phyloP scores from a whole-genome alignment of 768 basidiomycete species.

The Clavaria fumosa region DNA sequence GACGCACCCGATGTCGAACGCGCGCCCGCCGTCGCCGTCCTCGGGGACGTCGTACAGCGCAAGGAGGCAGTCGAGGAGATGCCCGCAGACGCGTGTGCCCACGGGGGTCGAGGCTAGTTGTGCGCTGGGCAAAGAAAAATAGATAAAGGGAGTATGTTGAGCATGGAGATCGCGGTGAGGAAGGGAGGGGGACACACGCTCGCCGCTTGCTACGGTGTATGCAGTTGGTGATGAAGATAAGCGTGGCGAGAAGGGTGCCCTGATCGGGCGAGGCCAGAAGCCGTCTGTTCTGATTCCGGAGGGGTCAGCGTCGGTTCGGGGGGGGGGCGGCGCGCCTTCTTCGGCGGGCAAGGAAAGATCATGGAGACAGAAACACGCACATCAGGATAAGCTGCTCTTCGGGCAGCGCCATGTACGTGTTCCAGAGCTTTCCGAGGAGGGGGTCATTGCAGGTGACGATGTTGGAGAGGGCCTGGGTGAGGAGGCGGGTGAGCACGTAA shows the following conservation, averaged over 20 bases:
- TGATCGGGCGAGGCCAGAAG: conserved; percentile 50
- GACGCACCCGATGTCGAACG: conserved; percentile 64
- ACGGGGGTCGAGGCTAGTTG: conserved; percentile 35
- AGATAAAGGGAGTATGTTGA: conserved; percentile 7
- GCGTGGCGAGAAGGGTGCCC: conserved; percentile 40
- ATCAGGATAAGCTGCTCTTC: conserved; percentile 64
- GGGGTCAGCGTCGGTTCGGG: too few species aligned
- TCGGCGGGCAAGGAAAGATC: conserved; percentile 6
- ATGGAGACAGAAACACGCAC: conserved; percentile 26
- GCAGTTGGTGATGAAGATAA: conserved; percentile 64
- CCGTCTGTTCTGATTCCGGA: conserved; percentile 25
- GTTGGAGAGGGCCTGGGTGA: conserved; percentile 73
- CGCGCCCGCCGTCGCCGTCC: conserved; percentile 42
- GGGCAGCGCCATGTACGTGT: conserved; percentile 44
- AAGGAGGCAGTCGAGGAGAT: conserved; percentile 60
- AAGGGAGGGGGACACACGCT: conserved; percentile 28
- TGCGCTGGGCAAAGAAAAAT: conserved; percentile 23
- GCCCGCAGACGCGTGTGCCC: conserved; percentile 51
- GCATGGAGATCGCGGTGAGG: not conserved
- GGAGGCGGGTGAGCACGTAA: conserved; percentile 40
- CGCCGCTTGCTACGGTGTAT: conserved; percentile 39
- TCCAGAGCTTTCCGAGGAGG: conserved; percentile 46
- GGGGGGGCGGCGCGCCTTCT: too few species aligned
- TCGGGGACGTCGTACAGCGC: conserved; percentile 53
- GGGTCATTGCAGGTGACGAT: conserved; percentile 59